Evolutionary conservation across 2,329 filamentous ascomycete species (phyloP).

Genomic region (Rutstroemia sp.): DNA sequence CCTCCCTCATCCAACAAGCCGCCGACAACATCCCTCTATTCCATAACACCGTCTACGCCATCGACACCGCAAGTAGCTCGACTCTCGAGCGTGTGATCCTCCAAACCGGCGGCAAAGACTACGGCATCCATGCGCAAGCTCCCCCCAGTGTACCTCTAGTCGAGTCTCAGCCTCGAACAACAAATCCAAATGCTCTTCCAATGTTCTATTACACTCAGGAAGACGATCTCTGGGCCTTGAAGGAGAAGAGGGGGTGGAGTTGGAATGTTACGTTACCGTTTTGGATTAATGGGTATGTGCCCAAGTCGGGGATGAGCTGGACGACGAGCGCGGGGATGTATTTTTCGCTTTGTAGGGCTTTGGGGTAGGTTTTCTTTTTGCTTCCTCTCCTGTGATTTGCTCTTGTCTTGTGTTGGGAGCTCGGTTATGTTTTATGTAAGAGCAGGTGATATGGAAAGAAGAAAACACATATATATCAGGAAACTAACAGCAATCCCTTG

Average conservation of each 20-base stretch:
- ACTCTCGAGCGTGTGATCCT: not conserved
- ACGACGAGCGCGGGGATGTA: not conserved
- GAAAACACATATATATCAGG: no score
- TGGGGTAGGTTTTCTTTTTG: not conserved
- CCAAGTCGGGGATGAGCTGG: not conserved
- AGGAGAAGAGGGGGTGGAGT: not conserved
- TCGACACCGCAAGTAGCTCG: not conserved
- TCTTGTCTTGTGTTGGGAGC: not conserved
- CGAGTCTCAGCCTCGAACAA: no score
- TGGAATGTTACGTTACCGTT: conserved; percentile 6
- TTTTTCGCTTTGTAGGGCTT: not conserved
- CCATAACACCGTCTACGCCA: not conserved
- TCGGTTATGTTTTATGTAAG: not conserved
- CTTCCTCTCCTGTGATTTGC: no score
- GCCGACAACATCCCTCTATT: conserved; percentile 1
- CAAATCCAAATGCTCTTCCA: not conserved
- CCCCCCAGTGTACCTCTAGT: not conserved
- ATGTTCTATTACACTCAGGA: conserved; percentile 5
- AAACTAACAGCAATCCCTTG: no score
- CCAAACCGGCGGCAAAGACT: conserved; percentile 3
- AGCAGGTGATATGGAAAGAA: no score
- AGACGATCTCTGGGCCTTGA: not conserved
- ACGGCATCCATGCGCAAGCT: not conserved
- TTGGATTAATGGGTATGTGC: conserved; percentile 2
- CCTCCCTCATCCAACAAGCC: not conserved